phyloP scores from a whole-genome alignment of 2,329 filamentous ascomycete genomes.

The Elsinoe necatrix region DNA sequence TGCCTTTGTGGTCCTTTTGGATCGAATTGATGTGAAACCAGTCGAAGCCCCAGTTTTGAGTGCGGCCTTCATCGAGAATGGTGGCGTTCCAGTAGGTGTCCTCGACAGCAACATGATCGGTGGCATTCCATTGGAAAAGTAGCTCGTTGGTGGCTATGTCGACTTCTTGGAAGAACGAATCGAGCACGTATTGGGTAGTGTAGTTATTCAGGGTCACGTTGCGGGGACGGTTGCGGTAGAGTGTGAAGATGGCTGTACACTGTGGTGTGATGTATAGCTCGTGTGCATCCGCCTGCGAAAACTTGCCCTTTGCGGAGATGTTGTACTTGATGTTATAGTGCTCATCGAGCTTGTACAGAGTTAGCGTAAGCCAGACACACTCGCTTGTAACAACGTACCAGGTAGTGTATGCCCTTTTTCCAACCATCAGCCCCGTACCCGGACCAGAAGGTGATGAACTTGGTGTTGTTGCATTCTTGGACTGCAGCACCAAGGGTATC shows the following conservation, averaged over 20 bases:
- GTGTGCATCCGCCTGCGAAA: slow-evolving; percentile 35
- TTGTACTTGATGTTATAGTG: slow-evolving; percentile 27
- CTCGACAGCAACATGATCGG: slow-evolving; percentile 28
- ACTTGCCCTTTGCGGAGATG: slow-evolving; percentile 28
- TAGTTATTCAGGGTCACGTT: slow-evolving; percentile 26
- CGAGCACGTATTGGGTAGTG: slow-evolving; percentile 35
- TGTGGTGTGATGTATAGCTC: slow-evolving; percentile 36
- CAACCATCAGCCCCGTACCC: slow-evolving; percentile 28
- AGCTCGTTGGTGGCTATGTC: slow-evolving; percentile 34
- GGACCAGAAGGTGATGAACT: slow-evolving; percentile 35
- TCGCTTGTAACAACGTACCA: slow-evolving; percentile 30
- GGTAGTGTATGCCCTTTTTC: slow-evolving; percentile 7
- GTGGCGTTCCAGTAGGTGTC: slow-evolving; percentile 24
- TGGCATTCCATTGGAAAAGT: slow-evolving; percentile 35
- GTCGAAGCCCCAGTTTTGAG: slow-evolving; percentile 31
- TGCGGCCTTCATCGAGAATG: slow-evolving; percentile 34
- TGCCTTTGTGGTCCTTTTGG: slow-evolving; percentile 40
- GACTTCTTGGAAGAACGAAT: slow-evolving; percentile 39
- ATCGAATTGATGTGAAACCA: slow-evolving; percentile 49
- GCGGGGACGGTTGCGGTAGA: slow-evolving; percentile 32
- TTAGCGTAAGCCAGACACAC: neutral
- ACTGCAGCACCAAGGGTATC: slow-evolving; percentile 40
- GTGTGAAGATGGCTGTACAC: slow-evolving; percentile 37
- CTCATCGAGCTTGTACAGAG: slow-evolving; percentile 23
- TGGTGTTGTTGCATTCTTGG: slow-evolving; percentile 29